Evolutionary conservation across 495 filamentous ascomycete species (phyloP).

Genomic region (Podospora appendiculata): DNA sequence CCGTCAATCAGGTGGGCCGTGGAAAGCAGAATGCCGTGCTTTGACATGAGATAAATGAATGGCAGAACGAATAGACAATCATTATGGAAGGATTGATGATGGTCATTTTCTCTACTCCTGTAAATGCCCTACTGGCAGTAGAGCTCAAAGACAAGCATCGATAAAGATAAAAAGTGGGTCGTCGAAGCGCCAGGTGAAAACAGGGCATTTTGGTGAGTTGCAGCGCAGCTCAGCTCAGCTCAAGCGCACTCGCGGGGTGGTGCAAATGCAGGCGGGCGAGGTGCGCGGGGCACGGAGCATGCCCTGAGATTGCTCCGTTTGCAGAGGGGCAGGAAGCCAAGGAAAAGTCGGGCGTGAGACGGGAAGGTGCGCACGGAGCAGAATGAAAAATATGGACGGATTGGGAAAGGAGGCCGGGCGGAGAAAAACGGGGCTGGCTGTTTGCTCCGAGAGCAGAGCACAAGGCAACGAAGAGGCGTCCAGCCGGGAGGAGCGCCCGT

Average conservation of each 20-base stretch:
- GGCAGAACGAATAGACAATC: too few relatives aligned
- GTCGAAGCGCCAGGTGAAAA: too few relatives aligned
- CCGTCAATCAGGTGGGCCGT: too few relatives aligned
- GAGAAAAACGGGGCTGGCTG: constrained; percentile 22
- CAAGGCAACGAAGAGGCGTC: constrained; percentile 5
- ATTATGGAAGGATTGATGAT: too few relatives aligned
- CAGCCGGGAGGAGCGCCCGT: neutral
- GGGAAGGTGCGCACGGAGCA: constrained; percentile 24
- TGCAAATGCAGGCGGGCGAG: neutral
- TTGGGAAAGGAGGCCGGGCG: constrained; percentile 24
- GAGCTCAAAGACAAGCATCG: too few relatives aligned
- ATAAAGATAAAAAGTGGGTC: too few relatives aligned
- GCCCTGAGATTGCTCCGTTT: constrained; percentile 11
- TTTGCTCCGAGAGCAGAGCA: constrained; percentile 17
- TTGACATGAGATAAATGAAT: too few relatives aligned
- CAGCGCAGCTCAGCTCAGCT: too few relatives aligned
- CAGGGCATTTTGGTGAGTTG: too few relatives aligned
- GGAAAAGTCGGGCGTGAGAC: constrained; percentile 16
- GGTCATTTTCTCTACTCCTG: too few relatives aligned
- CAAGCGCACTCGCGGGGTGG: neutral
- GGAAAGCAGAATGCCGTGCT: too few relatives aligned
- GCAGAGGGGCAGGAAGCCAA: constrained; percentile 7
- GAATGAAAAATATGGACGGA: constrained; percentile 16
- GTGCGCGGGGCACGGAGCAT: constrained; percentile 9
- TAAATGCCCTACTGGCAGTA: too few relatives aligned